These are phyloP conservation scores for Papilionanthe hybrid DNA, from an alignment of 116 monocot species.

Conservation along the genomic window DNA sequence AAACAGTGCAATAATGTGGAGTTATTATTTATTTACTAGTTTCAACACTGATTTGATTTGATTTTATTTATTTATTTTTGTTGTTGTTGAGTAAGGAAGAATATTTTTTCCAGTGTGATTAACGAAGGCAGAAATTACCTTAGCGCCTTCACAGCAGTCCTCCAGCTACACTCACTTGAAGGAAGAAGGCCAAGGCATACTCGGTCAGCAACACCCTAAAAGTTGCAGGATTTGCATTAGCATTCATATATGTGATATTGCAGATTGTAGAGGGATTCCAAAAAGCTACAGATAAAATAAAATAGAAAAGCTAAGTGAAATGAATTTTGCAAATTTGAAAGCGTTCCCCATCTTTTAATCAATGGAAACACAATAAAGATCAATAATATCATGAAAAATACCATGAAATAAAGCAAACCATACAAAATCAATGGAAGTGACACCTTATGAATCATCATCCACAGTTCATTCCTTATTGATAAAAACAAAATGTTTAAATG, in stretches of 20 bases:
- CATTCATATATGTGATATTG: background rate
- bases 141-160: slow-evolving; percentile 75
- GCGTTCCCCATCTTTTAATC: background rate
- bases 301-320: background rate
- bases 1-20: background rate
- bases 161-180: slow-evolving; percentile 88
- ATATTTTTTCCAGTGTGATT: background rate
- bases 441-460: too few species aligned
- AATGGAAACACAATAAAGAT: too few species aligned
- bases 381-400: too few species aligned
- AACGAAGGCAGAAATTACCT: slow-evolving; percentile 32
- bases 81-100: background rate
- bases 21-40: background rate
- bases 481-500: too few species aligned
- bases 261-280: background rate
- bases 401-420: too few species aligned
- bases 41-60: background rate
- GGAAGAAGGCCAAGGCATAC: slow-evolving; percentile 95
- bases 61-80: too few species aligned
- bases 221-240: background rate
- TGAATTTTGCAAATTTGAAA: background rate
- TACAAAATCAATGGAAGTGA: too few species aligned
- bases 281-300: background rate
- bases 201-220: slow-evolving; percentile 80
- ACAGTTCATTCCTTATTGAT: too few species aligned